phyloP scores from a whole-genome alignment of 768 basidiomycete genomes.

The Lactifluus pinguis region DNA sequence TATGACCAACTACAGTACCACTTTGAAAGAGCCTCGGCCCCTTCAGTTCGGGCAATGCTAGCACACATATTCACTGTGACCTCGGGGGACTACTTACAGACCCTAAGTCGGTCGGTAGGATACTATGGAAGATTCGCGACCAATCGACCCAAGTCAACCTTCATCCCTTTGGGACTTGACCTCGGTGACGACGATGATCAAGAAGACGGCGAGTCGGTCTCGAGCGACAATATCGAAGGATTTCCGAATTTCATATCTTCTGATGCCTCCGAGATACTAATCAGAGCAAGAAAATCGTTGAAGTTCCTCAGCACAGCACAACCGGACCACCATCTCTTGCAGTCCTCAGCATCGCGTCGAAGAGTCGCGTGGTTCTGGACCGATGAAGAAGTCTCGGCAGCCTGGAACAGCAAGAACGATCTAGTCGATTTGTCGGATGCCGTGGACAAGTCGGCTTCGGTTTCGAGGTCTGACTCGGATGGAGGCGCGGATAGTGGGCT shows the following conservation, averaged over 20 bases:
- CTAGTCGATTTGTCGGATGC: background rate
- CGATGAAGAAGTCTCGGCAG: constrained; percentile 38
- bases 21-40: constrained; percentile 44
- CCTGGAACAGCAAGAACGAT: constrained; percentile 28
- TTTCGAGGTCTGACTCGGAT: background rate
- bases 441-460: background rate
- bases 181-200: constrained; percentile 33
- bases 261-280: constrained; percentile 42
- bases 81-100: constrained; percentile 53
- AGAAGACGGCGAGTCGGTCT: constrained; percentile 27
- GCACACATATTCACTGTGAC: constrained; percentile 60
- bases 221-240: constrained; percentile 25
- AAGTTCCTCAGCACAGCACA: constrained; percentile 53
- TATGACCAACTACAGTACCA: constrained; percentile 49
- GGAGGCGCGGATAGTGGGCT: background rate
- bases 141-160: constrained; percentile 3
- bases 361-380: constrained; percentile 59
- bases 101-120: constrained; percentile 53
- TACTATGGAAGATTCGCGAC: constrained; percentile 24
- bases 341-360: constrained; percentile 11
- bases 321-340: constrained; percentile 54
- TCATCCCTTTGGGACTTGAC: constrained; percentile 22
- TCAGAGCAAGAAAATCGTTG: constrained; percentile 61
- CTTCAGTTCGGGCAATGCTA: constrained; percentile 41
- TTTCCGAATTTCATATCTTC: constrained; percentile 60